phyloP scores from a whole-genome alignment of 345 rosid genomes.

The Heritiera littoralis region DNA sequence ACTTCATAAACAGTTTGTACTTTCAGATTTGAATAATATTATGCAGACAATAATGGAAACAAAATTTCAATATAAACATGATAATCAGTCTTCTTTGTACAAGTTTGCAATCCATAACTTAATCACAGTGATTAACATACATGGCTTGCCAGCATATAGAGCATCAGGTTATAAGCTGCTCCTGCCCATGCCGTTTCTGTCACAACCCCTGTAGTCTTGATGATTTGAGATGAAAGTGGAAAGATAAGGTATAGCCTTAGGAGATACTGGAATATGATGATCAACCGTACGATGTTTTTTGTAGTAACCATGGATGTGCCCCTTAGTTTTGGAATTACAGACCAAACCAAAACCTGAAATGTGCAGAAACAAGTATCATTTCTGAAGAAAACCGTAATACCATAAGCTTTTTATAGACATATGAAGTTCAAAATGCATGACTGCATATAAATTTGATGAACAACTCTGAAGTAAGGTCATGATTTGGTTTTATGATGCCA shows the following conservation, averaged over 20 bases:
- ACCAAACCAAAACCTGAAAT: conserved; percentile 79
- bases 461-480: not conserved
- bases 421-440: no score
- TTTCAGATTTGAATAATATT: no score
- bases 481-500: not conserved
- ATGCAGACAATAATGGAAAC: not conserved
- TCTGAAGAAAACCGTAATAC: not conserved
- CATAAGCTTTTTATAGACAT: no score
- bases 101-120: not conserved
- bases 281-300: conserved; percentile 73
- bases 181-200: conserved; percentile 97
- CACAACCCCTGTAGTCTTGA: conserved; percentile 80
- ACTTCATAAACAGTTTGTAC: not conserved
- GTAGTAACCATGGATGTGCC: conserved; percentile 84
- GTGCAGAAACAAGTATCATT: not conserved
- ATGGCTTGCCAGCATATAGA: conserved; percentile 96
- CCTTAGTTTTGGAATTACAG: conserved; percentile 62
- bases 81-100: not conserved
- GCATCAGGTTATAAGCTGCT: conserved; percentile 90
- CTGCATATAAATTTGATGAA: not conserved
- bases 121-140: conserved; percentile 41
- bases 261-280: conserved; percentile 75
- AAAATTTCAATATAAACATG: not conserved
- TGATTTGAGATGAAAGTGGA: conserved; percentile 76
- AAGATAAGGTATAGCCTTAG: conserved; percentile 67